phyloP scores from a whole-genome alignment of 495 filamentous ascomycete species.

The Apiosordaria backusii region DNA sequence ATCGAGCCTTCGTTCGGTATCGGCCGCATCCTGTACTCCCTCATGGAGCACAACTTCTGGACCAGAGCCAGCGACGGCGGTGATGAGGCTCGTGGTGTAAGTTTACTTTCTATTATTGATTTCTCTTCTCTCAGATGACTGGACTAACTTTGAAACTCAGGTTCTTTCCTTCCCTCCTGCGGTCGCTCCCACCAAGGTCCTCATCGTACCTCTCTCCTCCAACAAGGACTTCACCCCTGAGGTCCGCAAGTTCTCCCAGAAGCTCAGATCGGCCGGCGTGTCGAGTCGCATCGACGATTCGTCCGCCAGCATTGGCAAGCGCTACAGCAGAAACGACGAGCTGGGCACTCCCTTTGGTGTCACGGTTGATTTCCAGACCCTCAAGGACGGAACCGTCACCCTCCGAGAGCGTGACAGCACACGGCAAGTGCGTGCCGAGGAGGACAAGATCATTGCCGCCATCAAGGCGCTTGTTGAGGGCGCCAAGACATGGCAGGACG shows the following conservation, averaged over 20 bases:
- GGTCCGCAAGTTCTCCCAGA: conserved; percentile 53
- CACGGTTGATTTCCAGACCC: conserved; percentile 71
- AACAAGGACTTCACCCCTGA: conserved; percentile 59
- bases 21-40: conserved; percentile 71
- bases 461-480: conserved; percentile 57
- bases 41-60: conserved; percentile 81
- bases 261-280: conserved; percentile 57
- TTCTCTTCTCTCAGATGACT: conserved; percentile 12
- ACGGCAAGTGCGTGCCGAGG: conserved; percentile 63
- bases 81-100: conserved; percentile 66
- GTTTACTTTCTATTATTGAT: conserved; percentile 24
- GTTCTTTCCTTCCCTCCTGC: conserved; percentile 72
- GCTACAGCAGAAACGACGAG: conserved; percentile 70
- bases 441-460: conserved; percentile 61
- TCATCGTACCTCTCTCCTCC: conserved; percentile 67
- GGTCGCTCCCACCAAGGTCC: conserved; percentile 71
- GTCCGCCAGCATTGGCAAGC: conserved; percentile 68
- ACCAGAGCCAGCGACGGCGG: conserved; percentile 59
- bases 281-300: conserved; percentile 65
- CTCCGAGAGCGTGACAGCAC: conserved; percentile 69
- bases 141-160: conserved; percentile 33
- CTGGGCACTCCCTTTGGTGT: conserved; percentile 68
- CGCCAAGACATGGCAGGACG: conserved; percentile 57
- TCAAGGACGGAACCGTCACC: conserved; percentile 68
- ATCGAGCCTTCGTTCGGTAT: conserved; percentile 87